Evolutionary conservation across 192 early-diverging fungal genomes (phyloP).

Genomic region (Linnemannia schmuckeri): DNA sequence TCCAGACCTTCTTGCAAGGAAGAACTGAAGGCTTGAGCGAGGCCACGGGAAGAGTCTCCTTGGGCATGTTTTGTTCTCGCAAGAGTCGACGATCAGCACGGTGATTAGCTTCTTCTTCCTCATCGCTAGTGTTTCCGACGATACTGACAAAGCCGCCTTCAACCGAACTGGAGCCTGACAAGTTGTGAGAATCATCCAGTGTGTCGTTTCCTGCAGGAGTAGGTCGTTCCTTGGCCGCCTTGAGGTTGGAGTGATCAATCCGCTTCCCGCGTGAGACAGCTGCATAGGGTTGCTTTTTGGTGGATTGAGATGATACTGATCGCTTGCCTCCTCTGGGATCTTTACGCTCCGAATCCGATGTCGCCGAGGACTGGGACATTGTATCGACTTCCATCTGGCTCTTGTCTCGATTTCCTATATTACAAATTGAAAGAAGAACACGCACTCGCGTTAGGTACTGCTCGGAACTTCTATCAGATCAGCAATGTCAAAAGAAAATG

Average conservation of each 20-base stretch:
- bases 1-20: conserved; percentile 55
- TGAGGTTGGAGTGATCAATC: conserved; percentile 22
- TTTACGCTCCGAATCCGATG: conserved; percentile 39
- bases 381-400: conserved; percentile 10
- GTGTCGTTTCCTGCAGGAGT: background rate
- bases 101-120: conserved; percentile 31
- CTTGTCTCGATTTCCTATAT: conserved; percentile 30
- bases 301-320: conserved; percentile 9
- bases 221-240: background rate
- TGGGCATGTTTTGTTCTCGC: conserved; percentile 45
- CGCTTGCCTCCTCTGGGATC: conserved; percentile 2
- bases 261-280: conserved; percentile 35
- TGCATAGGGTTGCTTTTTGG: conserved; percentile 48
- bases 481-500: background rate
- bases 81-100: background rate
- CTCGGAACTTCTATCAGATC: background rate
- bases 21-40: conserved; percentile 37
- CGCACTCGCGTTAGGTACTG: background rate
- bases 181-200: conserved; percentile 8
- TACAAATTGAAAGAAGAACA: background rate
- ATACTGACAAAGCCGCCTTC: conserved; percentile 52
- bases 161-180: conserved; percentile 42
- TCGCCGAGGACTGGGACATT: conserved; percentile 19
- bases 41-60: conserved; percentile 23
- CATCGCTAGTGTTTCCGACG: conserved; percentile 52